Base-by-base conservation (phyloP, 495 filamentous ascomycete species). In the Lepidopterella palustris region DNA sequence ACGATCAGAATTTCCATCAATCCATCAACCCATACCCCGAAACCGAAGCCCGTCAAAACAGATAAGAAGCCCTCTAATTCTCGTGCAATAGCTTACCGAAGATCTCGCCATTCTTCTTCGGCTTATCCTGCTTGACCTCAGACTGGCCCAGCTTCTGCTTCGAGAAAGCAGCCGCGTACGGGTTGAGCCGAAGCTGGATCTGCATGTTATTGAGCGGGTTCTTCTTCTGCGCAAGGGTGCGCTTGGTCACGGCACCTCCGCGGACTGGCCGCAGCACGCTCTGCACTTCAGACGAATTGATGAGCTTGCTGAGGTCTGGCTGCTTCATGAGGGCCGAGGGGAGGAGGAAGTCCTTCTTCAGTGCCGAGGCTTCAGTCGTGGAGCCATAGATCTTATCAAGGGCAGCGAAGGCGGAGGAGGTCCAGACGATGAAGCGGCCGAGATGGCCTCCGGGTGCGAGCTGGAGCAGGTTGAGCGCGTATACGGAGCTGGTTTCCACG, bases 271-370 rank as follows among this genome's bases (percentile, higher is more conserved):
- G 83, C 62, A 97, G 83, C 53, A 97, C 91, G 74, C 84, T 86
- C 84, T 98, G 93, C 74, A 97, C 87, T 82, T 98, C 93, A 68
- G 89, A 90, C 69, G 87, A 92, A 88, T 98, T 98, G 85, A 98
- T 98, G 65, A 98, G 83, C 75, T 92, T 92, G 79, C 83, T 81
- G 70, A 98, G 82, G 68, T 98, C 93, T 68, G 95, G 84, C 79
- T 98, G 91, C 69, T 85, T 77, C 68, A 98, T 87, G 62, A 92
- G 65, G 78, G 88, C 88, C 65, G 86, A 87, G 55, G 93, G 93
- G 63, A 98, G 85, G 67, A 93, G 84, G 87, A 91, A 98, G 84
- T 97, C 92, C 81, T 90, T 92, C 89, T 98, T 98, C 66, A 95
- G 85, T 57, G 84, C 84, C 54, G 88, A 89, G 60, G 90, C 83